Percentiles rank a stretch among this genome's conserved stretches.
These are phyloP conservation scores for Bidens hawaiensis DNA, from an alignment of 140 eudicot species.

Conservation along the genomic window DNA sequence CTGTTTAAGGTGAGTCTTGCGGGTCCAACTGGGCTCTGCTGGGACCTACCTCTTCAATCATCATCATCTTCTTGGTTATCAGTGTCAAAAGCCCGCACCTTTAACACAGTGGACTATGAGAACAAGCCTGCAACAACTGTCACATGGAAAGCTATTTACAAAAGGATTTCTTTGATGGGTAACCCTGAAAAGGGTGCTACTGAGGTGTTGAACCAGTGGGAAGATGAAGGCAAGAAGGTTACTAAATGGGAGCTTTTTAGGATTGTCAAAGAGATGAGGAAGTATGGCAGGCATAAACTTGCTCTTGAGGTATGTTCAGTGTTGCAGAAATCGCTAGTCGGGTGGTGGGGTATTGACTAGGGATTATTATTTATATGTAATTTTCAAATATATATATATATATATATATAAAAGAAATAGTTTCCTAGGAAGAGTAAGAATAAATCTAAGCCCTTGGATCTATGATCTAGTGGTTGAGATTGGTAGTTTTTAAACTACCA, in stretches of 20 bases:
- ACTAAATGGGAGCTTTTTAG: constrained; percentile 80
- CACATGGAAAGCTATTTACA: constrained; percentile 57
- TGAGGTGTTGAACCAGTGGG: constrained; percentile 68
- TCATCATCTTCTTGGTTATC: constrained; percentile 2
- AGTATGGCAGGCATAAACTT: constrained; percentile 48
- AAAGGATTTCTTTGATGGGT: constrained; percentile 46
- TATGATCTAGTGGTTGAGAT: too few species aligned
- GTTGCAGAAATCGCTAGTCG: too few species aligned
- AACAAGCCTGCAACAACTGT: constrained; percentile 28
- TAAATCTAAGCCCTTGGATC: too few species aligned
- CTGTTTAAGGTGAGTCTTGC: too few species aligned
- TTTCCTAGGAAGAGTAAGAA: too few species aligned
- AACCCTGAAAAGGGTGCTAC: constrained; percentile 49
- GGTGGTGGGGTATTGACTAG: too few species aligned
- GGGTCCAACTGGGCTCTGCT: too few species aligned
- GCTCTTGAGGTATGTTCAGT: constrained; percentile 97
- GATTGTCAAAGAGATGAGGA: constrained; percentile 71
- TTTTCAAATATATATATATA: too few species aligned
- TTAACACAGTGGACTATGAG: constrained; percentile 67
- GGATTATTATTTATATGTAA: too few species aligned
- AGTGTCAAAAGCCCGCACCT: constrained; percentile 43
- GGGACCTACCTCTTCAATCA: too few species aligned
- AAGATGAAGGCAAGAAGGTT: constrained; percentile 57
- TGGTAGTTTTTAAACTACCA: too few species aligned
- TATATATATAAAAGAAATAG: too few species aligned